Conservation (phyloP, 306 rosid genomes). For the Trifolium fragiferum region DNA sequence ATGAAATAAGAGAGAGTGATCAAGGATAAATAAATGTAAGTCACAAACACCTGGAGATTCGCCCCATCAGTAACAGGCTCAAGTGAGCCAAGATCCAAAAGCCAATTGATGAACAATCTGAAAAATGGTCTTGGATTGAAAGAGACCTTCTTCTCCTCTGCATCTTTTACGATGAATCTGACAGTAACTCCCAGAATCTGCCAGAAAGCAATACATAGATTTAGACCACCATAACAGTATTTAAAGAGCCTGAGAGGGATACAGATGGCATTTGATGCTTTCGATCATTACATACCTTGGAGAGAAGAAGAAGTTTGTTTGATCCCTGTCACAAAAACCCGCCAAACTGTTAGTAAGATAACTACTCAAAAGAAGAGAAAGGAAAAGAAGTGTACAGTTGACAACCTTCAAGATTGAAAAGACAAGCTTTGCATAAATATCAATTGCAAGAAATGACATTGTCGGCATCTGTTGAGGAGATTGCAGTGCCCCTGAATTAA, state of each 20-base stretch:
- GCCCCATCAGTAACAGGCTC: conserved; percentile 90
- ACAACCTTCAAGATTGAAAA: conserved; percentile 82
- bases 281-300: conserved; percentile 65
- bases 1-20: background rate
- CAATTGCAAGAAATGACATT: conserved; percentile 87
- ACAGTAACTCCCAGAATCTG: conserved; percentile 86
- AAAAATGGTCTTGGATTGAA: conserved; percentile 91
- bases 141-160: conserved; percentile 86
- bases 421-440: conserved; percentile 82
- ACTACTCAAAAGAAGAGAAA: background rate
- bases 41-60: conserved; percentile 77
- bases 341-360: conserved; percentile 33
- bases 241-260: conserved; percentile 1
- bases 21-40: conserved; percentile 9
- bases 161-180: conserved; percentile 74
- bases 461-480: conserved; percentile 70
- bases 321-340: conserved; percentile 71
- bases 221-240: conserved; percentile 30
- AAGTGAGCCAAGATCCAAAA: conserved; percentile 85
- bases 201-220: conserved; percentile 34
- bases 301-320: conserved; percentile 68
- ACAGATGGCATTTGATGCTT: background rate
- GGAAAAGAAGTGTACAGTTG: background rate
- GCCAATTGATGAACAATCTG: conserved; percentile 92
- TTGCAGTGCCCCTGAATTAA: conserved; percentile 68